Evolutionary conservation across 345 rosid genomes (phyloP).

Genomic region (Salix udensis): DNA sequence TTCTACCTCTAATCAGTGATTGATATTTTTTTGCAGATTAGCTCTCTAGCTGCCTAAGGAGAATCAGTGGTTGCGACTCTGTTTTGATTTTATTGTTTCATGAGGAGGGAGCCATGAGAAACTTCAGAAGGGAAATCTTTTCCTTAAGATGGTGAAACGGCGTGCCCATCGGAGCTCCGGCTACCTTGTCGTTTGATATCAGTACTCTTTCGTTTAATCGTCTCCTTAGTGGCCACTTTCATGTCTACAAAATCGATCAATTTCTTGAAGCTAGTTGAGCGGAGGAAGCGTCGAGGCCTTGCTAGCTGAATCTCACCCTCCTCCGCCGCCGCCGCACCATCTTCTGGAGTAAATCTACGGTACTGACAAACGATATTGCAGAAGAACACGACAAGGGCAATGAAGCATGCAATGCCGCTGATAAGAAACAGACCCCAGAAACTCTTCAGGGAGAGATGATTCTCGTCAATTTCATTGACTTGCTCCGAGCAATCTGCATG

Average conservation of each 20-base stretch:
- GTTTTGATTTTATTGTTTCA: neutral
- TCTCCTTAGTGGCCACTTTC: constrained; percentile 40
- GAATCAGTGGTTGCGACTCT: neutral
- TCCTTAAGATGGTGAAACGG: constrained; percentile 29
- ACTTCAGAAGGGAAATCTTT: neutral
- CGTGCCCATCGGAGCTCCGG: constrained; percentile 34
- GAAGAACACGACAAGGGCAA: constrained; percentile 53
- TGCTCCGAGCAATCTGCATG: constrained; percentile 42
- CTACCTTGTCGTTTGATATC: constrained; percentile 36
- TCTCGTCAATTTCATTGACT: constrained; percentile 25
- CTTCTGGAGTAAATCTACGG: constrained; percentile 47
- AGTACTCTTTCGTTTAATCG: constrained; percentile 45
- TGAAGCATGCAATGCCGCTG: constrained; percentile 57
- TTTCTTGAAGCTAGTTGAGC: constrained; percentile 46
- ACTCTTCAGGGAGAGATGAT: constrained; percentile 56
- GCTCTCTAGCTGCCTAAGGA: neutral
- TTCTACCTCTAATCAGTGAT: neutral
- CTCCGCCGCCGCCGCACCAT: constrained; percentile 19
- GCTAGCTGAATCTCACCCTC: constrained; percentile 47
- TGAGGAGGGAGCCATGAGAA: neutral
- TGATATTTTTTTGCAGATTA: neutral
- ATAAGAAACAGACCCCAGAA: constrained; percentile 93
- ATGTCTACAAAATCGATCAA: constrained; percentile 55
- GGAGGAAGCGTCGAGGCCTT: constrained; percentile 33
- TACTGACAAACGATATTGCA: constrained; percentile 53